Percentiles rank a stretch among this genome's conserved stretches.
Conservation (phyloP, 768 basidiomycete genomes). For the Mycena crocata region DNA sequence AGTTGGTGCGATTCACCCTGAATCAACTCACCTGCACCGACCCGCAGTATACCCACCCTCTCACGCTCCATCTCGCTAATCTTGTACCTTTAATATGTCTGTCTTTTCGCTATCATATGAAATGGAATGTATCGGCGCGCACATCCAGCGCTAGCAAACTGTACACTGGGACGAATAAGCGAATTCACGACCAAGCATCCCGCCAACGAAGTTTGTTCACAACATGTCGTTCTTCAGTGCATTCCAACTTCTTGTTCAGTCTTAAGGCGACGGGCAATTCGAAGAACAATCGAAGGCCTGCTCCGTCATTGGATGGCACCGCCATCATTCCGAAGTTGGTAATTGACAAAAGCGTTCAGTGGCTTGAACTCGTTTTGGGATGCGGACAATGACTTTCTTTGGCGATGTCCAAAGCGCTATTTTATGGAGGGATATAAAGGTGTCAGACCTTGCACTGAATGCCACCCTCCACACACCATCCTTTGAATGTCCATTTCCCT, state of each 20-base stretch:
- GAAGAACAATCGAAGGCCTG: too few species aligned
- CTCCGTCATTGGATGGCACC: too few species aligned
- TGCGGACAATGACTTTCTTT: too few species aligned
- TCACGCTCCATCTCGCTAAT: constrained; percentile 32
- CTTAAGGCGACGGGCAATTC: too few species aligned
- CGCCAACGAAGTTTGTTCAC: not conserved
- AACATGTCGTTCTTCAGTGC: not conserved
- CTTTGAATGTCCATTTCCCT: too few species aligned
- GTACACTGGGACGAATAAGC: not conserved
- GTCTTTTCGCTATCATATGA: constrained; percentile 30
- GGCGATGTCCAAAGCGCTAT: too few species aligned
- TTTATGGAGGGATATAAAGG: too few species aligned
- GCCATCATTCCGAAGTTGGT: too few species aligned
- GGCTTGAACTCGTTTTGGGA: too few species aligned
- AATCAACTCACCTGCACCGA: constrained; percentile 26
- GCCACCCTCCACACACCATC: too few species aligned
- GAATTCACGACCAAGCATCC: not conserved
- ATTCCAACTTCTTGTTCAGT: not conserved
- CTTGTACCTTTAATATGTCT: constrained; percentile 37
- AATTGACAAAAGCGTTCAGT: too few species aligned
- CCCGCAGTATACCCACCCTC: constrained; percentile 29
- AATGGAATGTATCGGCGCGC: constrained; percentile 32
- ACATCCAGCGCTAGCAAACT: constrained; percentile 8
- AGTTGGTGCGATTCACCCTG: constrained; percentile 37
- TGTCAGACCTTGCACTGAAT: too few species aligned